Evolutionary conservation across 331 rosid species (phyloP).

Genomic region (Rhamnella rubrinervis): DNA sequence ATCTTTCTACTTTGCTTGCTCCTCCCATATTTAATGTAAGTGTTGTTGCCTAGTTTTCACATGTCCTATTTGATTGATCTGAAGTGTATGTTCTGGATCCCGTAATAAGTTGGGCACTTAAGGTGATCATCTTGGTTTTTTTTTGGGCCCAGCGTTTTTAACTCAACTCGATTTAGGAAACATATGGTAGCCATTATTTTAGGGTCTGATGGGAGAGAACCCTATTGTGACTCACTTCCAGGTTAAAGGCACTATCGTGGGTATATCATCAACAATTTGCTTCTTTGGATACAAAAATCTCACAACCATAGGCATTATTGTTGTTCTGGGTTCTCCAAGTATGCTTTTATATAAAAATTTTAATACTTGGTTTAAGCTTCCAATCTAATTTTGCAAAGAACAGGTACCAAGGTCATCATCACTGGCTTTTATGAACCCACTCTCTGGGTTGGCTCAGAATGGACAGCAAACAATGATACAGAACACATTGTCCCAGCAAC

Average conservation of each 20-base stretch:
- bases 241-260: background rate
- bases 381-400: constrained; percentile 14
- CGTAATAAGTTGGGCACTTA: background rate
- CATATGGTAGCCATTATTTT: background rate
- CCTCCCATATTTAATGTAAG: background rate
- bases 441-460: constrained; percentile 79
- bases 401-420: constrained; percentile 81
- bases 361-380: background rate
- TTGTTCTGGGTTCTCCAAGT: constrained; percentile 5
- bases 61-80: background rate
- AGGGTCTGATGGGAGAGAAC: background rate
- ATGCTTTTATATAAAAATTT: background rate
- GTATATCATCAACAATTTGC: background rate
- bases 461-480: constrained; percentile 76
- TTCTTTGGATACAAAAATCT: background rate
- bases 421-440: constrained; percentile 74
- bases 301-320: constrained; percentile 4
- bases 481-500: constrained; percentile 73
- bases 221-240: background rate
- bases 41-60: background rate
- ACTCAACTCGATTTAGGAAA: background rate
- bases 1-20: constrained; percentile 7
- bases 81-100: constrained; percentile 2
- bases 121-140: background rate
- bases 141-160: background rate